These are phyloP conservation scores for Collybia nuda DNA, from an alignment of 768 basidiomycete species.

Conservation along the genomic window DNA sequence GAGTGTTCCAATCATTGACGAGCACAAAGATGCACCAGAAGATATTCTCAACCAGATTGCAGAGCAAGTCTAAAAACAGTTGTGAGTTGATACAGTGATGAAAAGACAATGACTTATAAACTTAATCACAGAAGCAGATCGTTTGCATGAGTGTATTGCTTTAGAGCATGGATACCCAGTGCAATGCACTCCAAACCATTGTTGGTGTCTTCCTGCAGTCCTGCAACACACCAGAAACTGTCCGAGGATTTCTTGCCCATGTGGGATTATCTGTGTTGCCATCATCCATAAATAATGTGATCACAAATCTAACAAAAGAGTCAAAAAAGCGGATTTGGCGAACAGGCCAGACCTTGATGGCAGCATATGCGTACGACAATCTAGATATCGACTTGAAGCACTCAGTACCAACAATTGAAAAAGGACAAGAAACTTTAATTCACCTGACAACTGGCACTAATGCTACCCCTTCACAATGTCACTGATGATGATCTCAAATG, in stretches of 20 bases:
- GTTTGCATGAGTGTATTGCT: neutral
- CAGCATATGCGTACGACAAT: slow-evolving; percentile 38
- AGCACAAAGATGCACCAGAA: no score
- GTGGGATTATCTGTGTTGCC: slow-evolving; percentile 25
- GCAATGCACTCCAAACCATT: slow-evolving; percentile 22
- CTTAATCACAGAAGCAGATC: neutral
- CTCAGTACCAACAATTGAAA: slow-evolving; percentile 20
- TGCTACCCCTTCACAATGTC: neutral
- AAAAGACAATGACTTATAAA: no score
- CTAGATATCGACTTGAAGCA: slow-evolving; percentile 35
- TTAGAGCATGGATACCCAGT: neutral
- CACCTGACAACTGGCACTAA: slow-evolving; percentile 10
- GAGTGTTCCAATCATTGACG: no score
- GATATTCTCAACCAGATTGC: no score
- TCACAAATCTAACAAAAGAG: slow-evolving; percentile 21
- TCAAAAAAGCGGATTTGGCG: slow-evolving; percentile 10
- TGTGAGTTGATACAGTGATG: no score
- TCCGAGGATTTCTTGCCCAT: slow-evolving; percentile 25
- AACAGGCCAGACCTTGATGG: slow-evolving; percentile 21
- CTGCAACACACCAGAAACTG: slow-evolving; percentile 20
- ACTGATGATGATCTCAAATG: no score
- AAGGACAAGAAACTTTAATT: slow-evolving; percentile 17
- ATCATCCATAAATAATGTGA: slow-evolving; percentile 17
- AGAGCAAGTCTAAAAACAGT: no score
- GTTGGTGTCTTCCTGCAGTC: slow-evolving; percentile 29